Conservation (phyloP, 768 basidiomycete species). For the Termitomyces sp. region DNA sequence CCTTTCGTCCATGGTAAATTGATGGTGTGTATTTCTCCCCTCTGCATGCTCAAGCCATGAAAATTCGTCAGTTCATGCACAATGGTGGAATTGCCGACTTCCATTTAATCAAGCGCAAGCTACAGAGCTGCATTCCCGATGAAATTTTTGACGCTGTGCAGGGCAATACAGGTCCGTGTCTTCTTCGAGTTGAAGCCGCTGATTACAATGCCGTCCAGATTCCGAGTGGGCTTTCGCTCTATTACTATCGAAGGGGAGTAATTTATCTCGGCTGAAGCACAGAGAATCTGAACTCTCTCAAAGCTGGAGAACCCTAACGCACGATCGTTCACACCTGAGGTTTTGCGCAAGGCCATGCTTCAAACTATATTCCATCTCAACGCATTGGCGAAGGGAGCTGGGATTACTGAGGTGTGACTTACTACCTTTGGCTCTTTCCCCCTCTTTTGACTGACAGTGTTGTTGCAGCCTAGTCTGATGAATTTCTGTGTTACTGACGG, state of each 20-base stretch:
- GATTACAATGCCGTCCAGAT: constrained; percentile 38
- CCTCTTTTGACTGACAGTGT: neutral
- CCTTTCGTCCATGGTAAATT: constrained; percentile 90
- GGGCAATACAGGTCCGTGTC: constrained; percentile 78
- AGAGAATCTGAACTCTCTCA: constrained; percentile 3
- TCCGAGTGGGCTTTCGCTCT: constrained; percentile 97
- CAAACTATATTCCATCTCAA: constrained; percentile 83
- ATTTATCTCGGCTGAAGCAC: neutral
- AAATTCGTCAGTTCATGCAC: constrained; percentile 78
- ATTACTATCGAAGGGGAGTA: constrained; percentile 71
- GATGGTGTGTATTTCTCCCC: constrained; percentile 54
- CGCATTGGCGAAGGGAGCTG: constrained; percentile 62
- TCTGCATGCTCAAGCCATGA: neutral
- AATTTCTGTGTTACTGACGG: constrained; percentile 98
- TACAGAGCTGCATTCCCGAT: constrained; percentile 76
- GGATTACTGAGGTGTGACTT: constrained; percentile 58
- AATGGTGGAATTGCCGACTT: constrained; percentile 94
- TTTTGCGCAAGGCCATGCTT: constrained; percentile 81
- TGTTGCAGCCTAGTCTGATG: constrained; percentile 72
- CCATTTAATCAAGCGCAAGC: constrained; percentile 65
- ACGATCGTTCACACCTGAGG: constrained; percentile 62
- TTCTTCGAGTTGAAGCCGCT: neutral
- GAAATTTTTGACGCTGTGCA: constrained; percentile 82
- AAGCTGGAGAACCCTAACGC: constrained; percentile 82
- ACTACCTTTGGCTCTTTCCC: neutral